Evolutionary conservation across 2,329 filamentous ascomycete species (phyloP), one percentile per base, ranked within the genome.

Genomic region (Amesomyces nigricolor): DNA sequence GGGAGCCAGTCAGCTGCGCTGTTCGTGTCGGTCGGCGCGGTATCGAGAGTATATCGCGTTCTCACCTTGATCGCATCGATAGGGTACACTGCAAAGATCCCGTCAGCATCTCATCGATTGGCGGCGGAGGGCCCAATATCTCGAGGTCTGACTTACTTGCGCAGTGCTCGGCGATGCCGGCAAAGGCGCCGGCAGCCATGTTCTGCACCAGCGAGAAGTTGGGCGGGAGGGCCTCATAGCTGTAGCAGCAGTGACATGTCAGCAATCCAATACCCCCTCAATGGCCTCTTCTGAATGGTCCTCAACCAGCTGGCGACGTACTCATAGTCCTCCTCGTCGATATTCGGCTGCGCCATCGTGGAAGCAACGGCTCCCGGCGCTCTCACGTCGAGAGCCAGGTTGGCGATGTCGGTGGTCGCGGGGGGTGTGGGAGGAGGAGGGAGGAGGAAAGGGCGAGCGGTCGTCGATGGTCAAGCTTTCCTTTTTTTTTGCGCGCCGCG

Each of bases 181-280:
- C 94, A 74, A 97, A 96, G 64, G 94, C 94, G 71, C 94, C 94
- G 54, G 94, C 94, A 61, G 86, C 78, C 91, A 97, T 96, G 74
- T 97, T 99, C 71, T 94, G 90, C 62, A 87, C 76, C 68, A 97
- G 80, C 65, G 91, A 94, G 78, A 96, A 96, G 74, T 96, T 95
- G 63, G 91, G 88, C 61, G 92, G 91, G 56, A 99, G 83, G 62
- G 87, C 86, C 81, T 97, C 92, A 81, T 97, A 97, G 75, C 82
- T 86, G 59, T 19, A 19, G 17, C 32, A n/a, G 11, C 47, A 42
- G 35, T n/a, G 19, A 26, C 22, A 26, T 22, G 57, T 65, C 42
- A 65, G 62, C 51, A 13, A 4, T 22, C 14, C 2, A 7, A 14
- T 17, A 13, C 40, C 22, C 14, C 35, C 32, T 30, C 29, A 22